Evolutionary conservation across 306 rosid species (phyloP), one percentile per base, ranked within the genome.

Genomic region (Cercis canadensis): DNA sequence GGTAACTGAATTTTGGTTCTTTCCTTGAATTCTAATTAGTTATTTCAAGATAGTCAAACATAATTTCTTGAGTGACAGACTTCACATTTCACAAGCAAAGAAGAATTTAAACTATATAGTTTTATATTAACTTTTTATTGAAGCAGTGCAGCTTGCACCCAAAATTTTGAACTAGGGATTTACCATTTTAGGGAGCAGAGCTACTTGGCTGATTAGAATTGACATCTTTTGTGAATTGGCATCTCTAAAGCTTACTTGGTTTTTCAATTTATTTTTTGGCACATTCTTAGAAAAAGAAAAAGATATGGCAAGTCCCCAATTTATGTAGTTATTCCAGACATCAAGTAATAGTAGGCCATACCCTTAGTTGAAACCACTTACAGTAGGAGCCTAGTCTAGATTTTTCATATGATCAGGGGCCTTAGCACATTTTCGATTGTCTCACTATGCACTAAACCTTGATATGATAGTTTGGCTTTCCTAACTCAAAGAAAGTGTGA

Each of bases 351-450:
- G 73, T 16, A 21, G 31, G 17, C 8, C 32, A 15, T 24, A 43
- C 32, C 51, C 55, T 68, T 16, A 19, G 63, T n/a, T 24, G 4
- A 57, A 44, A 40, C 32, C 14, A 24, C 41, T 5, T 8, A 7
- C 3, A 13, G 4, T n/a, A 40, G 53, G 41, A 39, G 40, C 32
- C 46, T 8, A 47, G 39, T 47, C 39, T 65, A 33, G 15, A 47
- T 56, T 64, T 52, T 41, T 44, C 45, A 16, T 58, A 17, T 41
- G 19, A 19, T 32, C 31, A 32, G 19, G 5, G 24, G 51, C 33
- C 73, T 67, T 49, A 4, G 18, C 62, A 58, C 36, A 18, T 15
- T 67, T 51, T 53, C 33, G 61, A 63, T 44, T 53, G 18, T 19
- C 15, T 49, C 53, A 34, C 31, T 24, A 7, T 64, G 72, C 47